These are phyloP conservation scores for Colletotrichum spinosum DNA, from an alignment of 2,329 filamentous ascomycete species.

Conservation along the genomic window DNA sequence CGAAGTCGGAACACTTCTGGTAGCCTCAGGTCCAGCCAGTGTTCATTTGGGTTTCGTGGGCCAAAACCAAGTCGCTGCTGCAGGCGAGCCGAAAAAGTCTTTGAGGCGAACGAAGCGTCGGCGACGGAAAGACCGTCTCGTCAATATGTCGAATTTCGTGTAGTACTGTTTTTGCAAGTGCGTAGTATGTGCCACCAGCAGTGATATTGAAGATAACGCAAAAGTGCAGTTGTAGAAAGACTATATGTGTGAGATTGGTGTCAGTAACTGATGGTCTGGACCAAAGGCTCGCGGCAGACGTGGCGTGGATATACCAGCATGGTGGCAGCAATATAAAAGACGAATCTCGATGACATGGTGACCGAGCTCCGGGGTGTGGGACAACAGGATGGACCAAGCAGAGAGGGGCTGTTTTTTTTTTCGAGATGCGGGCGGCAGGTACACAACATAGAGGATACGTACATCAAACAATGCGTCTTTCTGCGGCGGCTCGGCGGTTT, in stretches of 20 bases:
- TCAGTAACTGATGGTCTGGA: constrained; percentile 20
- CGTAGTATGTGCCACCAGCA: too few species aligned
- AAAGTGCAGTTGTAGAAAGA: neutral
- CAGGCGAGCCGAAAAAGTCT: neutral
- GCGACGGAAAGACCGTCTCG: neutral
- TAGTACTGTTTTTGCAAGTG: too few species aligned
- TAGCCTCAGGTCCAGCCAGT: constrained; percentile 5
- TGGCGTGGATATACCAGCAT: constrained; percentile 38
- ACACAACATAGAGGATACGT: constrained; percentile 33
- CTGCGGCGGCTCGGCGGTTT: constrained; percentile 24
- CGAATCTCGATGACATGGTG: constrained; percentile 40
- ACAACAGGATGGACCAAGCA: constrained; percentile 37
- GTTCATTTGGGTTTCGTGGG: constrained; percentile 1
- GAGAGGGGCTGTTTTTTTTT: constrained; percentile 21
- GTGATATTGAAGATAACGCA: too few species aligned
- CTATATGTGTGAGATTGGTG: constrained; percentile 2
- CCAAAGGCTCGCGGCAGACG: constrained; percentile 25
- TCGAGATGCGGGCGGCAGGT: constrained; percentile 35
- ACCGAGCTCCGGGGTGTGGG: constrained; percentile 39
- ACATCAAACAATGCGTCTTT: constrained; percentile 25
- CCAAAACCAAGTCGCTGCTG: neutral
- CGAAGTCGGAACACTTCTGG: constrained; percentile 30
- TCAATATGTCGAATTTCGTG: too few species aligned
- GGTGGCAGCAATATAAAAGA: constrained; percentile 29
- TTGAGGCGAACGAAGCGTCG: too few species aligned